phyloP scores from a whole-genome alignment of 495 filamentous ascomycete genomes.

The Aspergillus conjunctus region DNA sequence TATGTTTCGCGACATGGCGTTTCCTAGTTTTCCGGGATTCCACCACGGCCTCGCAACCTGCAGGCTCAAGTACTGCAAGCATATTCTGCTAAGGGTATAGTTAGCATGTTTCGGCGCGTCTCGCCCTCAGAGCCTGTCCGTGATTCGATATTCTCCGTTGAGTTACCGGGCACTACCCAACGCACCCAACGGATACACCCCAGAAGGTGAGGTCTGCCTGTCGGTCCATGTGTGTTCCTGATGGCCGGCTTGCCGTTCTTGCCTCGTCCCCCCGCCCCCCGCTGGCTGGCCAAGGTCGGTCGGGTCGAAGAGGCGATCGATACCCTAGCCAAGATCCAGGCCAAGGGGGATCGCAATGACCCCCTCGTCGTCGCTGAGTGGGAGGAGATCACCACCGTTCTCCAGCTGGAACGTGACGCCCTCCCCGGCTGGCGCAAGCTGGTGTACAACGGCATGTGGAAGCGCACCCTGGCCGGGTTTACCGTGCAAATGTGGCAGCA shows the following conservation, averaged over 20 bases:
- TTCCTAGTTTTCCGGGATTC: too few relatives aligned
- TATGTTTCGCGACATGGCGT: too few relatives aligned
- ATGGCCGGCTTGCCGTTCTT: conserved; percentile 63
- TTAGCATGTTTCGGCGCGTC: too few relatives aligned
- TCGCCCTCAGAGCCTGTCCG: too few relatives aligned
- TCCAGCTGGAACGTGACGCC: conserved; percentile 58
- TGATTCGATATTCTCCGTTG: too few relatives aligned
- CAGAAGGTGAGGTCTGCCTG: too few relatives aligned
- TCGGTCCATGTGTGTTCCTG: conserved; percentile 59
- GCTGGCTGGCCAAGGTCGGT: conserved; percentile 67
- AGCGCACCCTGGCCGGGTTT: conserved; percentile 59
- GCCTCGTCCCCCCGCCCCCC: conserved; percentile 61
- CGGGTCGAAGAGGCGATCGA: conserved; percentile 61
- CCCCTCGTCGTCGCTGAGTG: conserved; percentile 65
- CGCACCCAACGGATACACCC: too few relatives aligned
- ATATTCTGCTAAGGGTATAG: too few relatives aligned
- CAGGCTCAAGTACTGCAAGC: too few relatives aligned
- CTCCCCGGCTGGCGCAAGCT: conserved; percentile 61
- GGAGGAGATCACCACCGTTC: conserved; percentile 56
- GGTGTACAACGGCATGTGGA: conserved; percentile 65
- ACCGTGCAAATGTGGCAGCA: conserved; percentile 66
- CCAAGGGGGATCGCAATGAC: conserved; percentile 56
- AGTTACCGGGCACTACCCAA: too few relatives aligned
- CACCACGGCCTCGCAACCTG: too few relatives aligned
- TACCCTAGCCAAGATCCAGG: conserved; percentile 64